Evolutionary conservation across 2,329 filamentous ascomycete genomes (phyloP), one percentile per base, ranked within the genome.

Genomic region (Fusarium azukiicola): DNA sequence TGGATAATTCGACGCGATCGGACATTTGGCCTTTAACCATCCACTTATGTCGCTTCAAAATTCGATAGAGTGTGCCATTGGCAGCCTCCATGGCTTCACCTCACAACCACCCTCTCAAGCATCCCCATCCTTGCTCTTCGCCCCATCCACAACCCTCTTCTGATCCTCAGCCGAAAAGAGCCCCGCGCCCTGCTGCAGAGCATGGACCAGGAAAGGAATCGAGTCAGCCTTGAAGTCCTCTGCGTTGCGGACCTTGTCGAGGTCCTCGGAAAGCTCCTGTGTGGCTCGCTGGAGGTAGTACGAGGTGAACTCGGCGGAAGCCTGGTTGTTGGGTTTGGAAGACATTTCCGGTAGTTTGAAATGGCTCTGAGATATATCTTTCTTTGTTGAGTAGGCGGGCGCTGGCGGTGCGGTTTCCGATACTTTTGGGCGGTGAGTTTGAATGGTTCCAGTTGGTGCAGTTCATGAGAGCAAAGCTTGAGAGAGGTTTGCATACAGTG

Each of bases 251-350:
- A 96, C 89, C 85, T 93, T 93, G 87, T 96, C 94, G 49, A 97
- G 90, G 84, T 97, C 96, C 79, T 96, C 94, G 17, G 94, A 93
- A 72, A 97, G 93, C 84, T 97, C 95, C 67, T 90, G 89, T 1
- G 95, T 96, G 10, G 94, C 89, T 74, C 92, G 93, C 81, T 95
- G 93, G 63, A 97, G 91, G 85, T 96, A 96, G 84, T 93, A 95
- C 14, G 93, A 89, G 13, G 91, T 89, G 86, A 96, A 96, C 36
- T 89, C 87, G 58, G 84, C 54, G 17, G 81, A 76, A n/a, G 70
- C 52, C 46, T 80, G 71, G 17, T 47, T 74, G 36, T 77, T 72
- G 69, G 74, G 23, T 46, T 80, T 76, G 47, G 71, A 79, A 42
- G 81, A 67, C 82, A 81, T 83, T 12, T 9, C 17, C 46, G 27